Percentiles rank a stretch among this genome's conserved stretches.
phyloP scores from a whole-genome alignment of 2,329 filamentous ascomycete genomes.

The Knoxdaviesia proteae region DNA sequence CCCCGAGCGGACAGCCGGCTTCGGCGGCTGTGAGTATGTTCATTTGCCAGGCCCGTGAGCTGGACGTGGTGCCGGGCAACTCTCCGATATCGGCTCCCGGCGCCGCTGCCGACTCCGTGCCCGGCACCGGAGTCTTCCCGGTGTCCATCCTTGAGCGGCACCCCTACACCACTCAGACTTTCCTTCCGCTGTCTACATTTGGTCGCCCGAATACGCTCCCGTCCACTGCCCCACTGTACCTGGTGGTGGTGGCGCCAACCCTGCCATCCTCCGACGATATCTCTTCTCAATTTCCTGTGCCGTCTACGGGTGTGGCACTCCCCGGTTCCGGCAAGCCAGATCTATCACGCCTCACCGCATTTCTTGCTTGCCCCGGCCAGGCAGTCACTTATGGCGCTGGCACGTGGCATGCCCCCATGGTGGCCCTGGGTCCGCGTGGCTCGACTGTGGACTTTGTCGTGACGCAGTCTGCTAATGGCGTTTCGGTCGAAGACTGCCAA shows the following conservation, averaged over 20 bases:
- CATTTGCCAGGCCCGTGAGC: slow-evolving; percentile 36
- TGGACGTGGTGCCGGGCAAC: slow-evolving; percentile 3
- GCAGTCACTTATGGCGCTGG: slow-evolving; percentile 82
- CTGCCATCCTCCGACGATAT: slow-evolving; percentile 5
- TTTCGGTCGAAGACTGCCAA: slow-evolving; percentile 71
- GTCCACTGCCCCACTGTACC: slow-evolving; percentile 30
- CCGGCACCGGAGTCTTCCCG: slow-evolving; percentile 24
- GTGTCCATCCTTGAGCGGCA: slow-evolving; percentile 69
- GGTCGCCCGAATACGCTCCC: slow-evolving; percentile 6
- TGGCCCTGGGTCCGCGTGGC: slow-evolving; percentile 43
- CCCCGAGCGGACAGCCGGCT: slow-evolving; percentile 34
- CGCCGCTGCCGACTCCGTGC: slow-evolving; percentile 1
- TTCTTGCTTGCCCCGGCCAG: slow-evolving; percentile 56
- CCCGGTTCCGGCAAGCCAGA: slow-evolving; percentile 51
- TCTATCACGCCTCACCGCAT: slow-evolving; percentile 47
- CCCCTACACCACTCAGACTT: slow-evolving; percentile 86
- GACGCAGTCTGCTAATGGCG: slow-evolving; percentile 71
- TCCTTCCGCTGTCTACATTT: slow-evolving; percentile 45
- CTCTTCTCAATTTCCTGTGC: slow-evolving; percentile 5
- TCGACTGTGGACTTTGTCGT: slow-evolving; percentile 68
- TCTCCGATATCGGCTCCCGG: not conserved
- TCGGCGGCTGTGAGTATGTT: slow-evolving; percentile 70
- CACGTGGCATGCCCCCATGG: slow-evolving; percentile 95
- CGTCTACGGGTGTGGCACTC: slow-evolving; percentile 16
- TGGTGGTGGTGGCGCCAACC: slow-evolving; percentile 69